These are phyloP conservation scores for Neofusicoccum umdonicola DNA, from an alignment of 2,329 filamentous ascomycete genomes.

Conservation along the genomic window DNA sequence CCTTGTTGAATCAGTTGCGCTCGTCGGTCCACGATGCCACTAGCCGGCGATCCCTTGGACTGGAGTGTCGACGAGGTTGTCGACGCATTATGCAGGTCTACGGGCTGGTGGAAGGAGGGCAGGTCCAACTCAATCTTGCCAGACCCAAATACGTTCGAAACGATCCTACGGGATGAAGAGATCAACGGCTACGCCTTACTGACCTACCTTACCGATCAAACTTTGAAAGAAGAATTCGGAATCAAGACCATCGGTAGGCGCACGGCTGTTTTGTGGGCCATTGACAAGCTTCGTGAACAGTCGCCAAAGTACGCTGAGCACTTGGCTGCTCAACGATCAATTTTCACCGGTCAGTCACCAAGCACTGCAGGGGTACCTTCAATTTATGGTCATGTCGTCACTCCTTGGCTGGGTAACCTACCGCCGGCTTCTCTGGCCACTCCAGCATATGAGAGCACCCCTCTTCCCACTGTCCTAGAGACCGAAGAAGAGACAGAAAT, in stretches of 20 bases:
- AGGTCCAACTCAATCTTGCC: constrained; percentile 46
- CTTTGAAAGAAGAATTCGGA: constrained; percentile 55
- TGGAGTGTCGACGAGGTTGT: constrained; percentile 71
- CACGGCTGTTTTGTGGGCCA: constrained; percentile 56
- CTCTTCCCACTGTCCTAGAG: background rate
- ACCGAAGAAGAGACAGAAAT: background rate
- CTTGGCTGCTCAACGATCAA: background rate
- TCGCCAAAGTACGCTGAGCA: constrained; percentile 51
- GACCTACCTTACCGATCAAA: constrained; percentile 50
- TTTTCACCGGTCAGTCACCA: background rate
- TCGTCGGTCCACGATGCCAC: background rate
- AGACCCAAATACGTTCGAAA: constrained; percentile 53
- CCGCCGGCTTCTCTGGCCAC: constrained; percentile 13
- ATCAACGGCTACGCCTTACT: constrained; percentile 66
- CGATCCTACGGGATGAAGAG: constrained; percentile 58
- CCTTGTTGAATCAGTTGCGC: background rate
- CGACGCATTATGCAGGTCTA: constrained; percentile 59
- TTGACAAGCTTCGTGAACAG: constrained; percentile 53
- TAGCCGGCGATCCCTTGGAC: constrained; percentile 62
- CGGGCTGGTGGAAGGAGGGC: constrained; percentile 48
- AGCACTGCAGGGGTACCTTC: background rate
- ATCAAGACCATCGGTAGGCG: constrained; percentile 60
- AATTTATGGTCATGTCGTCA: background rate
- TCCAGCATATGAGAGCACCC: background rate
- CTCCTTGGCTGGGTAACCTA: constrained; percentile 3